phyloP scores from a whole-genome alignment of 2,329 filamentous ascomycete genomes.

The Cyphellophora europaea region DNA sequence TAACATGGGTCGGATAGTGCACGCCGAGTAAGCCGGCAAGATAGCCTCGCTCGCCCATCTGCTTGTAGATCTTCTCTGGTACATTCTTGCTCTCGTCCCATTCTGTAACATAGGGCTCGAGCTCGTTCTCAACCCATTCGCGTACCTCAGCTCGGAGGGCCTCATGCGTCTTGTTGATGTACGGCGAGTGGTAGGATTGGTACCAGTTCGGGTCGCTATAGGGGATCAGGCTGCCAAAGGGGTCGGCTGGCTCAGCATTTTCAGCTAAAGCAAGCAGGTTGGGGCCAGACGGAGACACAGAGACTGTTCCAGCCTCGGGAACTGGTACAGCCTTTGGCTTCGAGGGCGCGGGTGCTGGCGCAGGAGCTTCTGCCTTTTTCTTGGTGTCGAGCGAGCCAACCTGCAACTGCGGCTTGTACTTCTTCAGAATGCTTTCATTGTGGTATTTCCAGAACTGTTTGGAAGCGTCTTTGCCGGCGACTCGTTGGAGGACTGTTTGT shows the following conservation, averaged over 20 bases:
- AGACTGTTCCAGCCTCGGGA: background rate
- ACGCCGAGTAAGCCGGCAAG: constrained; percentile 81
- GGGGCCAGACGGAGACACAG: background rate
- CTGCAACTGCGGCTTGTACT: constrained; percentile 51
- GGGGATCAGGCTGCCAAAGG: constrained; percentile 70
- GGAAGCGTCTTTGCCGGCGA: constrained; percentile 57
- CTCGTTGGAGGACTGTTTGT: constrained; percentile 49
- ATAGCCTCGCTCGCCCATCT: constrained; percentile 89
- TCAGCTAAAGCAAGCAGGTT: constrained; percentile 27
- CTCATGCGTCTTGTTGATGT: constrained; percentile 90
- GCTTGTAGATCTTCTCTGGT: constrained; percentile 82
- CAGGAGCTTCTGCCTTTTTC: constrained; percentile 49
- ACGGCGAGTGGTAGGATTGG: constrained; percentile 92
- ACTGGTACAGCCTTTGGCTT: background rate
- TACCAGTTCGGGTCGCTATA: constrained; percentile 94
- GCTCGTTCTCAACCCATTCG: constrained; percentile 79
- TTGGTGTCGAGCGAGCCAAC: constrained; percentile 77
- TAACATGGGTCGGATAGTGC: constrained; percentile 65
- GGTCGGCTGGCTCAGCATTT: constrained; percentile 65
- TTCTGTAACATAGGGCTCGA: constrained; percentile 86
- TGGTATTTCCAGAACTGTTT: constrained; percentile 62
- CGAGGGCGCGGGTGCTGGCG: constrained; percentile 29
- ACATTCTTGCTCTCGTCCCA: constrained; percentile 96
- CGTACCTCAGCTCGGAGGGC: constrained; percentile 85
- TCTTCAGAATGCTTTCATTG: constrained; percentile 52